Evolutionary conservation across 768 basidiomycete genomes (phyloP).

Genomic region (Boletus fagicola): DNA sequence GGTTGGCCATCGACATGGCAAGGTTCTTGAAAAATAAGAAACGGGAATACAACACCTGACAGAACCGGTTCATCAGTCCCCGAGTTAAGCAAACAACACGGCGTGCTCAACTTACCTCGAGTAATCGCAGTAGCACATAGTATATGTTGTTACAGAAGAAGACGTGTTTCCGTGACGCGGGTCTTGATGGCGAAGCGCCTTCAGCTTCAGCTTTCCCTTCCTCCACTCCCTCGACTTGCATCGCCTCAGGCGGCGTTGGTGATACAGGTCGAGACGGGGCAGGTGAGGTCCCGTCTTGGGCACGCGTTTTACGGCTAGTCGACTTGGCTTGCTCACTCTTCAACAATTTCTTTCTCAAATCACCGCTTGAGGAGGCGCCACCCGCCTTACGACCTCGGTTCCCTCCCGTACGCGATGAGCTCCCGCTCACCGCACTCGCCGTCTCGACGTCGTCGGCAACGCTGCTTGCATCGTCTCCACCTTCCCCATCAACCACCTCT

Average conservation of each 20-base stretch:
- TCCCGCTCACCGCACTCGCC: constrained; percentile 27
- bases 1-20: constrained; percentile 44
- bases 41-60: constrained; percentile 78
- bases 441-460: constrained; percentile 40
- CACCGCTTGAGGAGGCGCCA: constrained; percentile 48
- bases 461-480: constrained; percentile 45
- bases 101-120: constrained; percentile 64
- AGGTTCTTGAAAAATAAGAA: constrained; percentile 77
- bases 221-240: constrained; percentile 30
- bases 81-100: background rate
- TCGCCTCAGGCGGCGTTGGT: constrained; percentile 51
- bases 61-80: background rate
- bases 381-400: constrained; percentile 41
- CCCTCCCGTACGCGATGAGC: constrained; percentile 34
- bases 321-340: constrained; percentile 84
- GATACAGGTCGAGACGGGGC: constrained; percentile 62
- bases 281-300: constrained; percentile 51
- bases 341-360: constrained; percentile 74
- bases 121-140: constrained; percentile 78
- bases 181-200: constrained; percentile 23
- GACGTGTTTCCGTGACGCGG: constrained; percentile 46
- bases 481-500: constrained; percentile 61
- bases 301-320: constrained; percentile 56
- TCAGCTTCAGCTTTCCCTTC: constrained; percentile 28
- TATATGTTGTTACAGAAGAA: constrained; percentile 91